Percentiles rank a stretch among this genome's conserved stretches.
phyloP scores from a whole-genome alignment of 495 filamentous ascomycete species.

The Emericellopsis terricola region DNA sequence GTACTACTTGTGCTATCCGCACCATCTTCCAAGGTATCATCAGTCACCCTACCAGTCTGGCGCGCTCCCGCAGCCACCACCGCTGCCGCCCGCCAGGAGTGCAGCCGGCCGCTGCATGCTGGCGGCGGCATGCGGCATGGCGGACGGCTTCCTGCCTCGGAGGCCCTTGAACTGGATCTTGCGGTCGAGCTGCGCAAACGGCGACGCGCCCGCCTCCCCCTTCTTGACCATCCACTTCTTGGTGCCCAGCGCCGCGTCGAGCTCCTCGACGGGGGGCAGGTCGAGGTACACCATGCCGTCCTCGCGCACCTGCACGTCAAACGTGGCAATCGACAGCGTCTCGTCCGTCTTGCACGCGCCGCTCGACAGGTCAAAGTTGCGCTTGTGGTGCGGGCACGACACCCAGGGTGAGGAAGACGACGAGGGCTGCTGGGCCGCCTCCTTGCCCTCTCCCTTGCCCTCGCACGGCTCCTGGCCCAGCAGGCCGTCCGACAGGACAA shows the following conservation, averaged over 20 bases:
- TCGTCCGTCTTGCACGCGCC: conserved; percentile 68
- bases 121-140: conserved; percentile 26
- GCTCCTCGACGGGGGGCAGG: conserved; percentile 68
- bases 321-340: conserved; percentile 67
- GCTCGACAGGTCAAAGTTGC: conserved; percentile 63
- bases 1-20: too few relatives aligned
- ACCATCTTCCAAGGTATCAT: too few relatives aligned
- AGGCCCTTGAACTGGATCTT: conserved; percentile 27
- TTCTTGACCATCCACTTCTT: conserved; percentile 67
- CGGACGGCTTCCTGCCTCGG: conserved; percentile 16
- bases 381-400: conserved; percentile 83
- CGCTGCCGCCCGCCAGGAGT: conserved; percentile 11
- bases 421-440: conserved; percentile 14
- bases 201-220: conserved; percentile 39
- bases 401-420: conserved; percentile 49
- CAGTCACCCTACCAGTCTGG: background rate
- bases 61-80: background rate
- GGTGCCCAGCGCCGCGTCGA: conserved; percentile 71
- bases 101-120: conserved; percentile 22
- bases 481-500: conserved; percentile 73
- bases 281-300: conserved; percentile 78
- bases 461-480: conserved; percentile 56
- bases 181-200: conserved; percentile 53
- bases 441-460: conserved; percentile 28
- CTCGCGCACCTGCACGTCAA: conserved; percentile 57